These are phyloP conservation scores for Ailanthus altissimus DNA, from an alignment of 345 rosid genomes.

Conservation along the genomic window DNA sequence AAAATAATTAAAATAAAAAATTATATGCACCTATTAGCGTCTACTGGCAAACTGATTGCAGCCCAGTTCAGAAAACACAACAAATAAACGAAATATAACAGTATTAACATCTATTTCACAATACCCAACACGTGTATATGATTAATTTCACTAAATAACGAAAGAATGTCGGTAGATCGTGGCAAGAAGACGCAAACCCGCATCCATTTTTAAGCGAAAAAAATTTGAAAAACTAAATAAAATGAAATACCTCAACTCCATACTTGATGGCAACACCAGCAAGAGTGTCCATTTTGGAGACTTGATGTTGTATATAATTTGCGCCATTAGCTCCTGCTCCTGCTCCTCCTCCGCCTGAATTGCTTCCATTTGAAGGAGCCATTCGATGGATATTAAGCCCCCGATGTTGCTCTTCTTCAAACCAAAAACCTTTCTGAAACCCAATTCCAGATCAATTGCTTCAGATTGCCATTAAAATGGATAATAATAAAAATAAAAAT, in stretches of 20 bases:
- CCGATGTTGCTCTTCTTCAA: neutral
- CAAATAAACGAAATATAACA: neutral
- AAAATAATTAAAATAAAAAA: neutral
- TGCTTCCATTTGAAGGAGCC: conserved; percentile 41
- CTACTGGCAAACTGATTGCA: neutral
- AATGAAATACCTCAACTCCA: conserved; percentile 61
- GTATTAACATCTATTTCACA: neutral
- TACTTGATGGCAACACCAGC: conserved; percentile 76
- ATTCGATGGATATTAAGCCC: conserved; percentile 20
- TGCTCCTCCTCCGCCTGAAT: conserved; percentile 9
- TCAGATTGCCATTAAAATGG: too few species aligned
- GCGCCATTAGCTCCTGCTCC: conserved; percentile 20
- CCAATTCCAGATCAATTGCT: conserved; percentile 11
- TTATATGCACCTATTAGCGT: neutral
- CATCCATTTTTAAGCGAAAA: neutral
- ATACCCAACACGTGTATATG: neutral
- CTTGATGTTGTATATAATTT: conserved; percentile 52
- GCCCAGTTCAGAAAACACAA: conserved; percentile 10
- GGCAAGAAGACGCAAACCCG: neutral
- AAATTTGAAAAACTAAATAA: neutral
- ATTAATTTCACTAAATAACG: neutral
- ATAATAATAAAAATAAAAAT: too few species aligned
- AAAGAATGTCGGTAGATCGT: neutral
- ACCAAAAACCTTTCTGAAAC: neutral
- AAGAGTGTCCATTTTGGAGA: conserved; percentile 64